Evolutionary conservation across 2,329 filamentous ascomycete genomes (phyloP), one percentile per base, ranked within the genome.

Genomic region (Colletotrichum sidae): DNA sequence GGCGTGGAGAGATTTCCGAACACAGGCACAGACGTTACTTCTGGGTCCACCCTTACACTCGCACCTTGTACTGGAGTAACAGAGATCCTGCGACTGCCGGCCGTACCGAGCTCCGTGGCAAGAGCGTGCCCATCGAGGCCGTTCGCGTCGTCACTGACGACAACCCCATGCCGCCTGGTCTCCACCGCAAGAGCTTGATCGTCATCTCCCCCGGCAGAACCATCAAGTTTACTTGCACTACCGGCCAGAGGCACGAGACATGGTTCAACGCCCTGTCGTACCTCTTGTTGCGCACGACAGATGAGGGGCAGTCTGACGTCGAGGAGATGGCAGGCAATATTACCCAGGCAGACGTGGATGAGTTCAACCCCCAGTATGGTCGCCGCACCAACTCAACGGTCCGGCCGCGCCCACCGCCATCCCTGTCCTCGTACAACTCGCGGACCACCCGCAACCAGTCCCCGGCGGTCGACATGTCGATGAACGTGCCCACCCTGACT

Each of bases 261-360:
- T 99, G 96, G 96, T 97, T 96, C 84, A 98, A 98, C 74, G 94
- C 96, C 0, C 84, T 99, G 59, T 97, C 93, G 1, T 99, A 99
- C 76, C 86, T 99, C 12, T 85, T 98, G 41, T 85, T 97, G 37
- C 90, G 94, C 50, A 94, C 90, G 34, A 84, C 88, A 38, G 82
- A 86, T 17, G 90, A 91, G 42, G 85, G 82, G n/a, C 85, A 87
- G 55, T 81, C 86, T 7, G 86, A 88, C 69, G 83, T 86, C 4
- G 85, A 92, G 68, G 89, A 85, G 69, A 79, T 86, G 65, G 83
- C 83, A 1, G 83, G 82, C 44, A 82, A 84, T 68, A 84, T 90
- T 55, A 88, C 87, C 1, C 80, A 82, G 33, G 87, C 89, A 52
- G 88, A 91, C 67, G 82, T 90, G 2, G 85, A 89, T 44, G 96